A percentile compares a stretch with the other conserved stretches of the same genome.
phyloP scores from a whole-genome alignment of 2,329 filamentous ascomycete species.

The Penicillium hordei region DNA sequence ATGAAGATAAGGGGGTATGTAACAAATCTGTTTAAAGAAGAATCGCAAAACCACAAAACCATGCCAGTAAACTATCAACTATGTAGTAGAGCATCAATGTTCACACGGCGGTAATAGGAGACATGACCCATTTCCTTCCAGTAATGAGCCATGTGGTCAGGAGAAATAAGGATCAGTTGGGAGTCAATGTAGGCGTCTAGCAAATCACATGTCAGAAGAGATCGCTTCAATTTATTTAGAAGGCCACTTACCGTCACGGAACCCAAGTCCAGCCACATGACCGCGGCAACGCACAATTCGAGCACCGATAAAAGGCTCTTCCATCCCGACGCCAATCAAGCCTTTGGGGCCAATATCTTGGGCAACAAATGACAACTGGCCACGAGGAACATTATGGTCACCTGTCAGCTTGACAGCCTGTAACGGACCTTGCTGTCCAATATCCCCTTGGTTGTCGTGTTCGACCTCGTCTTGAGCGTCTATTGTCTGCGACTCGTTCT shows the following conservation, averaged over 20 bases:
- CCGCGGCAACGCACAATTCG: slow-evolving; percentile 72
- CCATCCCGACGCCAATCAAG: slow-evolving; percentile 62
- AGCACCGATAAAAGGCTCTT: slow-evolving; percentile 70
- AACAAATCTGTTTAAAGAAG: neutral
- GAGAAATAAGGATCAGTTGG: slow-evolving; percentile 74
- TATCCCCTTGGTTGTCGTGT: slow-evolving; percentile 49
- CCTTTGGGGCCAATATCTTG: slow-evolving; percentile 71
- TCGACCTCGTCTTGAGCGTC: slow-evolving; percentile 8
- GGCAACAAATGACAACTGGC: slow-evolving; percentile 77
- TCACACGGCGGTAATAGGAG: slow-evolving; percentile 46
- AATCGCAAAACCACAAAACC: neutral
- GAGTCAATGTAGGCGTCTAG: slow-evolving; percentile 62
- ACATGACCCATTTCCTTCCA: slow-evolving; percentile 63
- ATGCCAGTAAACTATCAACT: slow-evolving; percentile 17
- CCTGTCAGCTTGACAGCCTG: slow-evolving; percentile 90
- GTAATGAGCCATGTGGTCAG: slow-evolving; percentile 75
- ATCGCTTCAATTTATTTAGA: too few species aligned
- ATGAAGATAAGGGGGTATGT: slow-evolving; percentile 8
- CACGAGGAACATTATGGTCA: slow-evolving; percentile 84
- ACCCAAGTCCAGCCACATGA: slow-evolving; percentile 74
- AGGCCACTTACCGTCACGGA: slow-evolving; percentile 63
- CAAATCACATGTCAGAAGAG: slow-evolving; percentile 12
- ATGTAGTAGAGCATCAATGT: slow-evolving; percentile 42
- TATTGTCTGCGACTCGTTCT: neutral
- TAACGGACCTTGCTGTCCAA: slow-evolving; percentile 64